A percentile compares a stretch with the other conserved stretches of the same genome.
These are phyloP conservation scores for Psilocybe azurescens DNA, from an alignment of 768 basidiomycete genomes.

Conservation along the genomic window DNA sequence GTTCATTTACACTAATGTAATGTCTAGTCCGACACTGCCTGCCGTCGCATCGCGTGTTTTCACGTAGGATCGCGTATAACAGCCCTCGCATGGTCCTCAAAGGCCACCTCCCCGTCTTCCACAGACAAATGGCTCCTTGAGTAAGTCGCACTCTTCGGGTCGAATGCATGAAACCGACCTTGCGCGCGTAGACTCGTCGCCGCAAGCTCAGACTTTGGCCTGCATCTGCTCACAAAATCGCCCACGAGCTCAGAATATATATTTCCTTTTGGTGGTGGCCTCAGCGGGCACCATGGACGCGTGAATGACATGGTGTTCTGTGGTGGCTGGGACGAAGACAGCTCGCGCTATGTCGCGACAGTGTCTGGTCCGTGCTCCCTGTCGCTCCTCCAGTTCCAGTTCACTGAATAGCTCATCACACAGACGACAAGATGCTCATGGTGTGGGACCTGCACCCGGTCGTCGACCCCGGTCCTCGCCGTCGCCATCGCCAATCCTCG, in stretches of 20 bases:
- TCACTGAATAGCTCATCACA: neutral
- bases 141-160: constrained; percentile 44
- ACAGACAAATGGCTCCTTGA: constrained; percentile 75
- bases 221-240: constrained; percentile 71
- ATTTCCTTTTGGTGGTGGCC: constrained; percentile 78
- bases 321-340: constrained; percentile 73
- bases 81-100: constrained; percentile 80
- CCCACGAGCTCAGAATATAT: constrained; percentile 52
- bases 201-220: constrained; percentile 70
- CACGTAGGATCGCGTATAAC: constrained; percentile 74
- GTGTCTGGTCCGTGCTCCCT: constrained; percentile 62
- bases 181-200: constrained; percentile 58
- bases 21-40: constrained; percentile 46
- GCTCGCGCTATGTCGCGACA: constrained; percentile 76
- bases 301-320: constrained; percentile 83
- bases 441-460: constrained; percentile 84
- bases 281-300: constrained; percentile 81
- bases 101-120: constrained; percentile 66
- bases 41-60: constrained; percentile 67
- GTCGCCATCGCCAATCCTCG: constrained; percentile 15
- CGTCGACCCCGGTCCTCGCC: constrained; percentile 38
- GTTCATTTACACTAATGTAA: constrained; percentile 13
- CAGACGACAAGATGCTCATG: constrained; percentile 86
- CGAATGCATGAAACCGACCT: constrained; percentile 6
- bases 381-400: constrained; percentile 6